Conservation (phyloP, 225 moss, liverwort and hornwort genomes). For the Polytrichum formosum region DNA sequence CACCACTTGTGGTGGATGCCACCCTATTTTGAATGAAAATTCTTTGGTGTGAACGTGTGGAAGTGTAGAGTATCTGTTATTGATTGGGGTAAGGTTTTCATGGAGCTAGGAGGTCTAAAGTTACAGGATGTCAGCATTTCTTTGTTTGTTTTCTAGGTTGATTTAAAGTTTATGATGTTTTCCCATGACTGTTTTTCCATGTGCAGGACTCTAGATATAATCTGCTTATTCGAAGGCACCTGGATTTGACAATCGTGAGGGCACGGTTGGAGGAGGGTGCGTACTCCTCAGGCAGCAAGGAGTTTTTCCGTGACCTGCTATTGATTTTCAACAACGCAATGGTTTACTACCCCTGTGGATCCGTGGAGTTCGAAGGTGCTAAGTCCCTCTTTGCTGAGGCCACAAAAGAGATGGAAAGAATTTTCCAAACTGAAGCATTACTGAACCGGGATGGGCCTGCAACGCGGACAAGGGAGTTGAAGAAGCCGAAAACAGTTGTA, state of each 20-base stretch:
- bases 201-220: slow-evolving; percentile 55
- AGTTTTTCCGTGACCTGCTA: slow-evolving; percentile 85
- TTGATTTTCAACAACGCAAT: slow-evolving; percentile 84
- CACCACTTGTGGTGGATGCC: too few species aligned
- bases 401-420: slow-evolving; percentile 63
- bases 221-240: slow-evolving; percentile 60
- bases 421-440: slow-evolving; percentile 67
- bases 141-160: not conserved
- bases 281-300: slow-evolving; percentile 72
- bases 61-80: too few species aligned
- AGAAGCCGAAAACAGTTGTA: slow-evolving; percentile 33
- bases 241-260: slow-evolving; percentile 77
- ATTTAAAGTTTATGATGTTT: too few species aligned
- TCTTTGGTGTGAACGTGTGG: too few species aligned
- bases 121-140: not conserved
- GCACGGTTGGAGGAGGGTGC: slow-evolving; percentile 72
- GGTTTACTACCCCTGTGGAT: slow-evolving; percentile 56
- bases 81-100: too few species aligned
- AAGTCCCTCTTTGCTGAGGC: slow-evolving; percentile 56
- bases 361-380: slow-evolving; percentile 60
- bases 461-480: slow-evolving; percentile 71
- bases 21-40: too few species aligned
- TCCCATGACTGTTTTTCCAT: not conserved
- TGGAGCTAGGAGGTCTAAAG: not conserved
- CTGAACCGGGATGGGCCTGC: slow-evolving; percentile 79